phyloP scores from a whole-genome alignment of 1,284 basidiomycete species.

The Apiotrichum mycotoxinovorans region DNA sequence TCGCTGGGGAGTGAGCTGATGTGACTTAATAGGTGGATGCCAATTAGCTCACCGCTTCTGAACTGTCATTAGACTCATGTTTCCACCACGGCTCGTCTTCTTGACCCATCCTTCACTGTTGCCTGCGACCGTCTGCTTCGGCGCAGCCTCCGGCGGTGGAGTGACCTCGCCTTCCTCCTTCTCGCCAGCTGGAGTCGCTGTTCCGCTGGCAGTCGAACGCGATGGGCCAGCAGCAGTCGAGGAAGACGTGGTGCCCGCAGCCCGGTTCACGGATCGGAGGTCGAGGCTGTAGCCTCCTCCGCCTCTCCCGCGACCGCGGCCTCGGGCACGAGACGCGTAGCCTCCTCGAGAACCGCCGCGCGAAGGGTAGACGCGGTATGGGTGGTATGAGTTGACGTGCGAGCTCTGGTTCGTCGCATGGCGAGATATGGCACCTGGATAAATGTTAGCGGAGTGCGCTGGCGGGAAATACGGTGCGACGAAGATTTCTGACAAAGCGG shows the following conservation, averaged over 20 bases:
- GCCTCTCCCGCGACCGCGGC: slow-evolving; percentile 9
- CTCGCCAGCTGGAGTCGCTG: not conserved
- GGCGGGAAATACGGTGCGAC: too few relatives aligned
- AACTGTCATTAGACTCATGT: slow-evolving; percentile 49
- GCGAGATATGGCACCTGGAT: slow-evolving; percentile 36
- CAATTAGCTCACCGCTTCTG: slow-evolving; percentile 38
- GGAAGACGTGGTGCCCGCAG: not conserved
- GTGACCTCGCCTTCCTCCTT: slow-evolving; percentile 17
- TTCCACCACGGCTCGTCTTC: slow-evolving; percentile 39
- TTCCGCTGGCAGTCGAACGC: not conserved
- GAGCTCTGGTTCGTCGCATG: slow-evolving; percentile 20
- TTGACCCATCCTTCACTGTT: slow-evolving; percentile 34
- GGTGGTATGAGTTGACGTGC: slow-evolving; percentile 29
- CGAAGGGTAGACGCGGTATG: slow-evolving; percentile 28
- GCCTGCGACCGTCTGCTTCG: not conserved
- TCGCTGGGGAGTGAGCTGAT: slow-evolving; percentile 11
- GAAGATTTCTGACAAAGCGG: too few relatives aligned
- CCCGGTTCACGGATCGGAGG: not conserved
- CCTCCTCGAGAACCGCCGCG: slow-evolving; percentile 13
- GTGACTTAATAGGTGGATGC: not conserved
- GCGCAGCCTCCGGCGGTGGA: not conserved
- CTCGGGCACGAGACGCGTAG: slow-evolving; percentile 1
- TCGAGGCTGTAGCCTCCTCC: slow-evolving; percentile 6
- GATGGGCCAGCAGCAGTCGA: slow-evolving; percentile 2
- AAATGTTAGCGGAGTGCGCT: not conserved